phyloP scores from a whole-genome alignment of 179 eudicot species.

The Beta corolliflora region DNA sequence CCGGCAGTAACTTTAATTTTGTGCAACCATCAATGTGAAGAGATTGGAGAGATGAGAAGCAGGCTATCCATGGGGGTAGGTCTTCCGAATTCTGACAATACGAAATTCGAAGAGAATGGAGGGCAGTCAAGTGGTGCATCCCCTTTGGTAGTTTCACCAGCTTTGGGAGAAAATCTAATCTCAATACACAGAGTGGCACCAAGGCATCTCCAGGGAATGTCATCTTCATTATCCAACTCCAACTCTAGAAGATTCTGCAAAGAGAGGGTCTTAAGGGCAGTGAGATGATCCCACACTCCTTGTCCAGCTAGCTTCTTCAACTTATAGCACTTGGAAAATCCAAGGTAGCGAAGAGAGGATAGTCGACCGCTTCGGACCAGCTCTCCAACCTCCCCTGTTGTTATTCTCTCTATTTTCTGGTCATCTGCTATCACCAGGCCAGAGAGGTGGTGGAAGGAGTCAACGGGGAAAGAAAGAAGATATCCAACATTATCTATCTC shows the following conservation, averaged over 20 bases:
- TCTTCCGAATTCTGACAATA: background rate
- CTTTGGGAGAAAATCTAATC: background rate
- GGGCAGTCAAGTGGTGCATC: background rate
- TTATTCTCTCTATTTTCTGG: too few relatives aligned
- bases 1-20: too few relatives aligned
- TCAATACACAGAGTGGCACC: background rate
- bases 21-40: too few relatives aligned
- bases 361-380: background rate
- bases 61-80: too few relatives aligned
- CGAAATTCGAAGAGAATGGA: background rate
- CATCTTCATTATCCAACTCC: background rate
- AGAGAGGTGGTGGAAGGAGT: too few relatives aligned
- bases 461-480: too few relatives aligned
- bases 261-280: background rate
- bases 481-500: too few relatives aligned
- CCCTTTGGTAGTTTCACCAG: background rate
- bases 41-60: too few relatives aligned
- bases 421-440: too few relatives aligned
- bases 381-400: background rate
- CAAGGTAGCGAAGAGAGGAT: background rate
- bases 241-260: background rate
- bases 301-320: background rate
- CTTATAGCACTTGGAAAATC: background rate
- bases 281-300: slow-evolving; percentile 10
- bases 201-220: background rate